phyloP scores from a whole-genome alignment of 2,329 filamentous ascomycete genomes.

The Pyrenophora teres region DNA sequence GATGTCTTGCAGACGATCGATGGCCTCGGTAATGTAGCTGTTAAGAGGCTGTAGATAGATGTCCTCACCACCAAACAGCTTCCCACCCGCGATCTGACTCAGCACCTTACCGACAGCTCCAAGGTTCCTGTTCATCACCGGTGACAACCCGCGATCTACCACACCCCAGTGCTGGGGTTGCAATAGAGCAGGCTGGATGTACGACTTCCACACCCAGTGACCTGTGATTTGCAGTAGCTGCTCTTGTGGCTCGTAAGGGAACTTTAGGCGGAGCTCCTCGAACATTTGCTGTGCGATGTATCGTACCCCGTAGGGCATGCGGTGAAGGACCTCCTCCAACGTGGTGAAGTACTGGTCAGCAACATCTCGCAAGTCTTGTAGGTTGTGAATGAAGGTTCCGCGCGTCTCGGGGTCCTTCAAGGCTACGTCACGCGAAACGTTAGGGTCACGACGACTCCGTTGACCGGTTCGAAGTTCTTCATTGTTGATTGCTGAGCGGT shows the following conservation, averaged over 20 bases:
- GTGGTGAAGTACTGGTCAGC: conserved; percentile 85
- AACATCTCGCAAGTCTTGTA: conserved; percentile 92
- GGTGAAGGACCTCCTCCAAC: conserved; percentile 80
- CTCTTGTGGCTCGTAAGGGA: conserved; percentile 77
- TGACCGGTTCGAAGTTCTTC: conserved; percentile 92
- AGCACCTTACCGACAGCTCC: conserved; percentile 90
- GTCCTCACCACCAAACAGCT: conserved; percentile 90
- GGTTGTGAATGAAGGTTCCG: conserved; percentile 88
- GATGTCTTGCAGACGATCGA: conserved; percentile 76
- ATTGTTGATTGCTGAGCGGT: conserved; percentile 93
- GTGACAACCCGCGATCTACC: conserved; percentile 84
- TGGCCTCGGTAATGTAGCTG: conserved; percentile 83
- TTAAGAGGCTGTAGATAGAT: conserved; percentile 96
- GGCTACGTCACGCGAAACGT: conserved; percentile 89
- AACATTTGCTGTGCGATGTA: conserved; percentile 88
- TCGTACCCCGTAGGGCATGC: conserved; percentile 90
- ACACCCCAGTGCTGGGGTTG: conserved; percentile 92
- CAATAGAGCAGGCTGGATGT: conserved; percentile 86
- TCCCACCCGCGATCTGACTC: conserved; percentile 83
- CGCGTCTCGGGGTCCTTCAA: conserved; percentile 94
- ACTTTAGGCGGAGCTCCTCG: conserved; percentile 74
- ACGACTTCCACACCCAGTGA: conserved; percentile 93
- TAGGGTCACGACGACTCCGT: conserved; percentile 77
- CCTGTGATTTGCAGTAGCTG: conserved; percentile 81
- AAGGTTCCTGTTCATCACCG: conserved; percentile 90